Evolutionary conservation across 805 yeast species (phyloP).

Genomic region (Starmerella etchellsii): DNA sequence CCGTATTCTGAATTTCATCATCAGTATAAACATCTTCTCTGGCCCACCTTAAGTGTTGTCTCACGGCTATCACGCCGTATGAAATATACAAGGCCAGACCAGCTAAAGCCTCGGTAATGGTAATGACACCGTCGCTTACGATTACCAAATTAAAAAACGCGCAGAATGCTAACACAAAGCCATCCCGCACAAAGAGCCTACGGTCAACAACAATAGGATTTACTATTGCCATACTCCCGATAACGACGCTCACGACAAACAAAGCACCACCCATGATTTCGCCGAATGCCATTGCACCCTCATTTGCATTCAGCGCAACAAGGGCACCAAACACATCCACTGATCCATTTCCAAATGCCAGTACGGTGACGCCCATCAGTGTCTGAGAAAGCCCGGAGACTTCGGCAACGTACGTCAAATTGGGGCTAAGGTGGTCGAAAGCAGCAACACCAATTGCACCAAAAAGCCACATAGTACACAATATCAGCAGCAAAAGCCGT

Average conservation of each 20-base stretch:
- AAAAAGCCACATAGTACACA: conserved; percentile 36
- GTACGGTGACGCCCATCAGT: conserved; percentile 69
- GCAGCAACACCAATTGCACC: conserved; percentile 64
- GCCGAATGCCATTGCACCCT: conserved; percentile 70
- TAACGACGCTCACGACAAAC: conserved; percentile 64
- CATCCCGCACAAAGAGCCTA: conserved; percentile 44
- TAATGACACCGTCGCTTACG: conserved; percentile 43
- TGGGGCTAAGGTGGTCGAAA: conserved; percentile 71
- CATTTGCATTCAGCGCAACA: conserved; percentile 61
- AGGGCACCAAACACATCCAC: conserved; percentile 82
- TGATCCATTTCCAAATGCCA: conserved; percentile 86
- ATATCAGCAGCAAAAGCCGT: not conserved
- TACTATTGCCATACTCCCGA: conserved; percentile 63
- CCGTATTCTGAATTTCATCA: not conserved
- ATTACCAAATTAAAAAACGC: conserved; percentile 39
- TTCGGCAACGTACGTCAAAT: conserved; percentile 51
- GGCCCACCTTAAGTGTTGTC: conserved; percentile 28
- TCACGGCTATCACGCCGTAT: conserved; percentile 42
- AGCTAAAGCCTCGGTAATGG: conserved; percentile 40
- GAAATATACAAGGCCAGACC: conserved; percentile 44
- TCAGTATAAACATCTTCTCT: too few species aligned
- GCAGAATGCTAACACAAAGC: conserved; percentile 41
- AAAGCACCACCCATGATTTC: conserved; percentile 86
- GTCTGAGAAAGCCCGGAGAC: conserved; percentile 56
- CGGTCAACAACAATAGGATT: conserved; percentile 47